These are phyloP conservation scores for Avena sativa DNA, from an alignment of 176 grass and related monocot species.

Conservation along the genomic window DNA sequence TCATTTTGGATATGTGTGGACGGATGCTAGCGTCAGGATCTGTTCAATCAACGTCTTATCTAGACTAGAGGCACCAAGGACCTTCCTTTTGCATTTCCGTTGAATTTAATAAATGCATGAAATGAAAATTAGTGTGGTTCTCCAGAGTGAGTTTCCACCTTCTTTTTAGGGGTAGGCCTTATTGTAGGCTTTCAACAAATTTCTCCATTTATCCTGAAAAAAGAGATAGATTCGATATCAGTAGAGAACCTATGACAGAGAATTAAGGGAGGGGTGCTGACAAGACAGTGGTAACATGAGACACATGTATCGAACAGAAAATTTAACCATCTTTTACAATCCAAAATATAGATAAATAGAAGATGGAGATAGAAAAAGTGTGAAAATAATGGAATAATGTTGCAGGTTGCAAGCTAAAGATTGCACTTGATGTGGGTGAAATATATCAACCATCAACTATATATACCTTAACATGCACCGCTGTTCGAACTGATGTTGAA, in stretches of 20 bases:
- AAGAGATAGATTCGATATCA: too few relatives aligned
- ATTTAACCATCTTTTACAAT: neutral
- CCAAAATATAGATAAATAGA: neutral
- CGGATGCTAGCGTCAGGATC: neutral
- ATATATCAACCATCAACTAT: neutral
- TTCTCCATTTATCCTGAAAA: constrained; percentile 9
- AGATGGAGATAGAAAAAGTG: neutral
- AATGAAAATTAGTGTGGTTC: neutral
- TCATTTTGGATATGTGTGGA: too few relatives aligned
- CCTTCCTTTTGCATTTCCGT: neutral
- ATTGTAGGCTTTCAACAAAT: neutral
- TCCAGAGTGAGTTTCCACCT: too few relatives aligned
- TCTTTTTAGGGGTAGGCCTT: neutral
- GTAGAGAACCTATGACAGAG: too few relatives aligned
- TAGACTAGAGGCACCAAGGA: neutral
- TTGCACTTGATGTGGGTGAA: neutral
- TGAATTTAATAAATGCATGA: neutral
- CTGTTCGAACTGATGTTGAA: neutral
- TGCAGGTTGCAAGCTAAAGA: too few relatives aligned
- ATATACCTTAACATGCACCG: neutral
- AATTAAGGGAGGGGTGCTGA: too few relatives aligned
- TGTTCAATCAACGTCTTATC: neutral
- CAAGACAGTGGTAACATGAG: too few relatives aligned
- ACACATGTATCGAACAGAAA: neutral
- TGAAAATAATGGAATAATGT: neutral